Conservation (phyloP, 1,139 yeast species). For the Candida sanyaensis region DNA sequence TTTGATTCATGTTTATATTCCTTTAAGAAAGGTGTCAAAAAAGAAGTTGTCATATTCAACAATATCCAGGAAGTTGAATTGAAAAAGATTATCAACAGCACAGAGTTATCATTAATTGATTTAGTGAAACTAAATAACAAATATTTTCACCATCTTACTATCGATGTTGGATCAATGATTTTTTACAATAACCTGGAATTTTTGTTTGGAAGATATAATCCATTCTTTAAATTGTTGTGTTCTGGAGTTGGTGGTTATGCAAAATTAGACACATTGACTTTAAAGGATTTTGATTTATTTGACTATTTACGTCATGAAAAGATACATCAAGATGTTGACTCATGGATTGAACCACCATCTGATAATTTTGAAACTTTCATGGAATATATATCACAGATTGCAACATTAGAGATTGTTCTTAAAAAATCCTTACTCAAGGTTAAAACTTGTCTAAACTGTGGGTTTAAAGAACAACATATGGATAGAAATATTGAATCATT, state of each 20-base stretch:
- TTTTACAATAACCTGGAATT: slow-evolving; percentile 38
- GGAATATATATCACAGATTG: slow-evolving; percentile 26
- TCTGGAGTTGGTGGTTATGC: slow-evolving; percentile 39
- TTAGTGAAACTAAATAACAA: slow-evolving; percentile 27
- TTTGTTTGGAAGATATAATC: slow-evolving; percentile 39
- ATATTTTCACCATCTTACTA: slow-evolving; percentile 31
- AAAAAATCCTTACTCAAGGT: slow-evolving; percentile 21
- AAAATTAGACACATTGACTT: slow-evolving; percentile 24
- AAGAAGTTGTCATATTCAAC: slow-evolving; percentile 28
- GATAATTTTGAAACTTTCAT: slow-evolving; percentile 34
- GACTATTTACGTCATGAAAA: slow-evolving; percentile 24
- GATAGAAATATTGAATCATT: slow-evolving; percentile 19
- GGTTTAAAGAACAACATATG: slow-evolving; percentile 22
- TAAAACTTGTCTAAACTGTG: slow-evolving; percentile 39
- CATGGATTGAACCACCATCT: slow-evolving; percentile 22
- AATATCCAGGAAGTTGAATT: slow-evolving; percentile 38
- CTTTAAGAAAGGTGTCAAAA: slow-evolving; percentile 16
- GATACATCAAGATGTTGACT: slow-evolving; percentile 16
- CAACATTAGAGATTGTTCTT: slow-evolving; percentile 26
- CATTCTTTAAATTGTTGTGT: slow-evolving; percentile 46
- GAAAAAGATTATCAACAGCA: slow-evolving; percentile 36
- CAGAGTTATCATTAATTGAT: slow-evolving; percentile 53
- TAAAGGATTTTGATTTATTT: slow-evolving; percentile 38
- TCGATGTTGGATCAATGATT: slow-evolving; percentile 52
- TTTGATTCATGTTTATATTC: slow-evolving; percentile 30